phyloP scores from a whole-genome alignment of 2,329 filamentous ascomycete species.

The Aureobasidium melanogenum region DNA sequence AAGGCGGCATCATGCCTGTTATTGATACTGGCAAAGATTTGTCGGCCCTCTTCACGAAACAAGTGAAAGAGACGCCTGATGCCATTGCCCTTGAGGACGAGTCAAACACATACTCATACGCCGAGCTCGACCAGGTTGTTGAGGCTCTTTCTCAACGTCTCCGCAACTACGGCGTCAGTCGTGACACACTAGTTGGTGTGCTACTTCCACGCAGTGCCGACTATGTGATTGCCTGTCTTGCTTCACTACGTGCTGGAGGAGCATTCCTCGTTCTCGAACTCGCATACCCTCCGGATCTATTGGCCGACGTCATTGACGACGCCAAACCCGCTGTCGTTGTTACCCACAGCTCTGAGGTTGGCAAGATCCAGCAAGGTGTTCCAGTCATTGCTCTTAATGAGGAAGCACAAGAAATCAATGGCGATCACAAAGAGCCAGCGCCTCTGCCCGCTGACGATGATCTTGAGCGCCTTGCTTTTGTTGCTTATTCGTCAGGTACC shows the following conservation, averaged over 20 bases:
- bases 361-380: constrained; percentile 54
- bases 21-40: constrained; percentile 66
- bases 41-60: constrained; percentile 59
- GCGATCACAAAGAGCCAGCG: constrained; percentile 27
- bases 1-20: constrained; percentile 44
- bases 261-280: constrained; percentile 74
- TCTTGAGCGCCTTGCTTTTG: constrained; percentile 65
- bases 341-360: constrained; percentile 55
- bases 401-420: constrained; percentile 19
- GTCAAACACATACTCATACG: constrained; percentile 58
- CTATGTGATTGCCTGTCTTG: constrained; percentile 71
- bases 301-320: constrained; percentile 70
- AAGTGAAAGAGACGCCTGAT: constrained; percentile 60
- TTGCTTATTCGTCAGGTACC: constrained; percentile 72
- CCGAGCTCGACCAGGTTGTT: constrained; percentile 60
- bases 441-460: constrained; percentile 56
- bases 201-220: constrained; percentile 66
- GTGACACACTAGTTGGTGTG: constrained; percentile 67
- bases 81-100: constrained; percentile 66
- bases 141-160: constrained; percentile 56
- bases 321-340: constrained; percentile 62
- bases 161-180: constrained; percentile 58
- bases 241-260: constrained; percentile 67
- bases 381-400: constrained; percentile 59
- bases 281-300: constrained; percentile 64